Evolutionary conservation across 495 filamentous ascomycete genomes (phyloP).

Genomic region (Neurospora sp.): DNA sequence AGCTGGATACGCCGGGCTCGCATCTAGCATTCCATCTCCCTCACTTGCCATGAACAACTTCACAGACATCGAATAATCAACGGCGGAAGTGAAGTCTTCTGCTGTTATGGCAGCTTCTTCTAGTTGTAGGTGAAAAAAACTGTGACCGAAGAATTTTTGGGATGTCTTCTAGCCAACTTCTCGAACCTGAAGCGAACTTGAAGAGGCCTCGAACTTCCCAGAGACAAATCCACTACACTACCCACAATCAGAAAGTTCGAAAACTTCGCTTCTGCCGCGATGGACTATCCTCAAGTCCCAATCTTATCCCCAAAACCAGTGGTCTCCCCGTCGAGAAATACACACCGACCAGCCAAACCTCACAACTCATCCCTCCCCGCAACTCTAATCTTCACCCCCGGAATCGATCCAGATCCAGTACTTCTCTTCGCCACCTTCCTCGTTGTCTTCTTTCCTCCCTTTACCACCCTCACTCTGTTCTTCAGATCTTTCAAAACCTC

Average conservation of each 20-base stretch:
- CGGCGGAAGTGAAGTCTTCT: not conserved
- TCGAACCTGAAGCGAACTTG: not conserved
- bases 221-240: too few species aligned
- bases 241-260: too few species aligned
- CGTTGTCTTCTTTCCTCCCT: slow-evolving; percentile 7
- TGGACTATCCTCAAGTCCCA: too few species aligned
- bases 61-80: not conserved
- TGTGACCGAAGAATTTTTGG: not conserved
- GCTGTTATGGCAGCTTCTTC: not conserved
- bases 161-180: not conserved
- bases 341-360: not conserved
- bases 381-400: slow-evolving; percentile 20
- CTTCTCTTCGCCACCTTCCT: slow-evolving; percentile 14
- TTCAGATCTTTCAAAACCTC: not conserved
- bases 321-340: not conserved
- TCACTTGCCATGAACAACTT: not conserved
- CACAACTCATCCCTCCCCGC: slow-evolving; percentile 22
- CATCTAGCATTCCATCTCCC: not conserved
- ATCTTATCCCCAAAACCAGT: not conserved
- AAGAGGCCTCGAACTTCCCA: too few species aligned
- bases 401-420: slow-evolving; percentile 2
- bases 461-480: not conserved
- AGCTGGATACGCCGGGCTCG: too few species aligned
- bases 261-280: too few species aligned
- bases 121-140: not conserved